A percentile compares a stretch with the other conserved stretches of the same genome.
These are phyloP conservation scores for Nissolia schottii DNA, from an alignment of 306 rosid genomes.

Conservation along the genomic window DNA sequence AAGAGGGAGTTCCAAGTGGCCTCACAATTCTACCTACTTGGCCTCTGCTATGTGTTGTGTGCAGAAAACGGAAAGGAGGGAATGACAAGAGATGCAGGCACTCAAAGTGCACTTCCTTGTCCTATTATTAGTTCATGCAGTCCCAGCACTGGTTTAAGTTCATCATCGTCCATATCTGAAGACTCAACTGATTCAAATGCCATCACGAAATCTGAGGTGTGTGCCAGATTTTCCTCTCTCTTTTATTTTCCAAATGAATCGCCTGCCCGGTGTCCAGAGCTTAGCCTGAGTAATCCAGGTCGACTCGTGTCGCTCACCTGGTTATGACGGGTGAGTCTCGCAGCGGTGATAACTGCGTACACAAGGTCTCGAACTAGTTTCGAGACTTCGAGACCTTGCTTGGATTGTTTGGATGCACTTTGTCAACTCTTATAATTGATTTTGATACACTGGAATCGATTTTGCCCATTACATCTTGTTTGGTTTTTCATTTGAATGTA, in stretches of 20 bases:
- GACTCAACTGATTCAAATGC: constrained; percentile 51
- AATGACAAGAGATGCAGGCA: constrained; percentile 72
- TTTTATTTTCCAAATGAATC: not conserved
- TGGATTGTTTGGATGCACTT: no score
- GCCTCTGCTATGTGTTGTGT: not conserved
- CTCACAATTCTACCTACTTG: not conserved
- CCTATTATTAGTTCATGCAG: constrained; percentile 62
- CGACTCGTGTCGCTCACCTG: no score
- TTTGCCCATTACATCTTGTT: no score
- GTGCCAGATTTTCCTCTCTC: not conserved
- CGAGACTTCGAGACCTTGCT: no score
- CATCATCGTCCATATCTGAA: constrained; percentile 57
- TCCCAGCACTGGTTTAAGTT: constrained; percentile 54
- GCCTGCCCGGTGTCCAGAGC: no score
- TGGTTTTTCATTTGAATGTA: no score
- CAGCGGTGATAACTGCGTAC: no score
- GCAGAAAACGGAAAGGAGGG: constrained; percentile 56
- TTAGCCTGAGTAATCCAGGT: no score
- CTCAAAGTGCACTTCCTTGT: constrained; percentile 65
- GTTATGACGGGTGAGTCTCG: no score
- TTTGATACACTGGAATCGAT: no score
- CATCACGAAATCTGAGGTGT: constrained; percentile 52
- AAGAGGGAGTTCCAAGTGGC: not conserved
- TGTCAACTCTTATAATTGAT: no score
- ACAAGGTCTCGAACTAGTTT: no score